Evolutionary conservation across 768 basidiomycete species (phyloP).

Genomic region (Boletus insuetus): DNA sequence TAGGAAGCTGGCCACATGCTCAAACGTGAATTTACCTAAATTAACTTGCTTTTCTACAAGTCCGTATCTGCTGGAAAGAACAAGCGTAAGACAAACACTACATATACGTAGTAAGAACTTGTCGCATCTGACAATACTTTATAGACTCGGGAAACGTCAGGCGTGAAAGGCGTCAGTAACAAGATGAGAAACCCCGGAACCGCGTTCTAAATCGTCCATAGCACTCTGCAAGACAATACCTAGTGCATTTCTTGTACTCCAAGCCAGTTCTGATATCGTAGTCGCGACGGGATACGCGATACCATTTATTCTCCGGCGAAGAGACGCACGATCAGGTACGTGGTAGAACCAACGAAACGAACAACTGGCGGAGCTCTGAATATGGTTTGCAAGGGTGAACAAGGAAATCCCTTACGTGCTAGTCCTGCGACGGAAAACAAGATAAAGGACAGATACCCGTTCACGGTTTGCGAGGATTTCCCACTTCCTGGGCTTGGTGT

Average conservation of each 20-base stretch:
- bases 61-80: neutral
- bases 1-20: too few relatives aligned
- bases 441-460: constrained; percentile 87
- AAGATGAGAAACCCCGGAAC: neutral
- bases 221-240: neutral
- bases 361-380: constrained; percentile 51
- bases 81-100: neutral
- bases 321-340: constrained; percentile 80
- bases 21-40: neutral
- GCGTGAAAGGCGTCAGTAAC: neutral
- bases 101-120: neutral
- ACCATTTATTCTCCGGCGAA: constrained; percentile 83
- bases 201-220: constrained; percentile 13
- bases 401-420: constrained; percentile 58
- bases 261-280: neutral
- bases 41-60: neutral
- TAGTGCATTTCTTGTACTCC: neutral
- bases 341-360: constrained; percentile 78
- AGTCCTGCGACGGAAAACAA: constrained; percentile 86
- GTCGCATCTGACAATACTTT: too few relatives aligned
- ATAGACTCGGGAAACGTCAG: too few relatives aligned
- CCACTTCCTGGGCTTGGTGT: constrained; percentile 49
- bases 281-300: neutral
- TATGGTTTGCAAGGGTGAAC: neutral
- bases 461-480: constrained; percentile 55